Conservation (phyloP, 176 grass and related monocot genomes). For the Eleusine coracana region DNA sequence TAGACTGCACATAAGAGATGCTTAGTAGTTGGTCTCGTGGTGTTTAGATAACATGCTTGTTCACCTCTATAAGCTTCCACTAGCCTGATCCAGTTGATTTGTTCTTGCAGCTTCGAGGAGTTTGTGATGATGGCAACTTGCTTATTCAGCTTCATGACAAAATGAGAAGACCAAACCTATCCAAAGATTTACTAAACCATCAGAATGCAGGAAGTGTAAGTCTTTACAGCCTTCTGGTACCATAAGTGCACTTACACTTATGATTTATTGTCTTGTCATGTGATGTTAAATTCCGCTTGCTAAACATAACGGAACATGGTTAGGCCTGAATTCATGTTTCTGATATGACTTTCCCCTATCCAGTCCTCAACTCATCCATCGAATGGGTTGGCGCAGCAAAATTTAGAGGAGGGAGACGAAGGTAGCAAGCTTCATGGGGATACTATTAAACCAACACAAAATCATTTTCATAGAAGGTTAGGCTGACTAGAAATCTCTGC, state of each 20-base stretch:
- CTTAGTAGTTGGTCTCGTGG: background rate
- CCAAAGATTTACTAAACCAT: background rate
- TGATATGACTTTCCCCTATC: background rate
- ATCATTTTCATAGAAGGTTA: slow-evolving; percentile 54
- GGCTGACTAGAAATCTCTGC: background rate
- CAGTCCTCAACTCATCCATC: background rate
- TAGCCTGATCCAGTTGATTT: slow-evolving; percentile 24
- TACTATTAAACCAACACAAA: background rate
- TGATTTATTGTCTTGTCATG: background rate
- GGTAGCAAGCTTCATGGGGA: background rate
- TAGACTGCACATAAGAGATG: background rate
- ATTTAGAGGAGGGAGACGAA: background rate
- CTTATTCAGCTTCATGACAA: slow-evolving; percentile 15
- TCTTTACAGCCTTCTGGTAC: background rate
- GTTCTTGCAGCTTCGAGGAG: slow-evolving; percentile 39
- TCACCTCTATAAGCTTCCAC: background rate
- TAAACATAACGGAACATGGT: background rate
- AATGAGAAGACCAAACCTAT: background rate
- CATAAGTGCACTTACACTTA: background rate
- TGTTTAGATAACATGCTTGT: background rate
- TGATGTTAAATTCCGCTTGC: slow-evolving; percentile 10
- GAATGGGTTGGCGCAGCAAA: slow-evolving; percentile 13
- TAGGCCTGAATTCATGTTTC: background rate
- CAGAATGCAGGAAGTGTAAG: slow-evolving; percentile 26
- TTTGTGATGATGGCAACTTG: slow-evolving; percentile 26